Conservation (phyloP, 1,284 basidiomycete species). For the Naganishia sp. region DNA sequence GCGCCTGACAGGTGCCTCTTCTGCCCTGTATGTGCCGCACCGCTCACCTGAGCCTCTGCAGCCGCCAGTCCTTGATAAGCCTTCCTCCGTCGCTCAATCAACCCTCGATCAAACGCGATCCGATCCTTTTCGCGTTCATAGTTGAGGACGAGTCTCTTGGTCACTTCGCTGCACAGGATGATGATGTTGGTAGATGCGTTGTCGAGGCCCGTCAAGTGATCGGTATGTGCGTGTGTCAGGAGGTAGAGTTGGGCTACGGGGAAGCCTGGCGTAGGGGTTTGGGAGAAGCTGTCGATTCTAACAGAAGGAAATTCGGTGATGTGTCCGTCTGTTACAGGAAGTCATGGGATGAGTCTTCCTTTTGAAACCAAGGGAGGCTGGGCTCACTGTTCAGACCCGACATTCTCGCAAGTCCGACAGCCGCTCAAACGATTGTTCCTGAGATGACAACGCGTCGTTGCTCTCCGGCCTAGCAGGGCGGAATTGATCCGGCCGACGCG, state of each 20-base stretch:
- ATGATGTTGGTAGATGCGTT: constrained; percentile 46
- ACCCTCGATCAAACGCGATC: constrained; percentile 58
- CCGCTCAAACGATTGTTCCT: no score
- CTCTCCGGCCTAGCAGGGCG: no score
- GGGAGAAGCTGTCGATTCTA: constrained; percentile 73
- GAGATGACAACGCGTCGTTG: no score
- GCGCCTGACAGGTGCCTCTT: neutral
- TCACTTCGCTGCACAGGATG: constrained; percentile 73
- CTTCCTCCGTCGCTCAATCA: constrained; percentile 61
- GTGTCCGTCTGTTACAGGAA: constrained; percentile 44
- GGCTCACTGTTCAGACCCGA: constrained; percentile 23
- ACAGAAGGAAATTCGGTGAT: constrained; percentile 63
- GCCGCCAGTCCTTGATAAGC: constrained; percentile 71
- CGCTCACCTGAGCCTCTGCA: constrained; percentile 29
- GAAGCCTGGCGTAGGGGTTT: constrained; percentile 42
- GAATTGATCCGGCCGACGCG: no score
- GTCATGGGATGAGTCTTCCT: neutral
- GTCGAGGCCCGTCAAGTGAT: constrained; percentile 59
- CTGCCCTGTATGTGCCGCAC: constrained; percentile 47
- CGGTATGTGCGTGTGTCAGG: constrained; percentile 79
- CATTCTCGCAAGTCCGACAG: neutral
- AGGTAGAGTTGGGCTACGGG: constrained; percentile 66
- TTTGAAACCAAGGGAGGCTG: neutral
- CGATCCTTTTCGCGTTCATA: constrained; percentile 67
- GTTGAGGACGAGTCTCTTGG: constrained; percentile 76